Evolutionary conservation across 2,329 filamentous ascomycete genomes (phyloP).

Genomic region (Coleophoma eucalyptorum): DNA sequence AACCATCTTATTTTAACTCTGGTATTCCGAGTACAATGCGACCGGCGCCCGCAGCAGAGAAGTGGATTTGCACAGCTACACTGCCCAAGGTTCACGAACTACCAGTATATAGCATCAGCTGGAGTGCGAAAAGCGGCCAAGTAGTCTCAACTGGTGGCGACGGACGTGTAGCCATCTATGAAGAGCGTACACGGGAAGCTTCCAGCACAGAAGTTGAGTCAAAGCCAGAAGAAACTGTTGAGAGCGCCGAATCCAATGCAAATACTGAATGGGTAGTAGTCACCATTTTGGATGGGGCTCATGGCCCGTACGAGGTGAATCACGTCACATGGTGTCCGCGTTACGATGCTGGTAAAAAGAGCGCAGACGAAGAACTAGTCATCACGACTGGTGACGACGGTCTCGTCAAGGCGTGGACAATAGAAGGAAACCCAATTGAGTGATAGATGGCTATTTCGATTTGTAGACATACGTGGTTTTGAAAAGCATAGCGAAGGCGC

Average conservation of each 20-base stretch:
- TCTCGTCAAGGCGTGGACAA: constrained; percentile 76
- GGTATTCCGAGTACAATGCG: constrained; percentile 90
- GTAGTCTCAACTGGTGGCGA: constrained; percentile 90
- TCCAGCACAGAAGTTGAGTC: constrained; percentile 21
- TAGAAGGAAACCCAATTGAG: constrained; percentile 28
- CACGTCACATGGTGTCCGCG: constrained; percentile 84
- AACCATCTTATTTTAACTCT: constrained; percentile 31
- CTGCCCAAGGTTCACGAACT: constrained; percentile 74
- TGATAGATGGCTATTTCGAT: too few relatives aligned
- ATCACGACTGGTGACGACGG: constrained; percentile 93
- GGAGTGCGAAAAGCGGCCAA: constrained; percentile 74
- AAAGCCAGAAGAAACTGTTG: not conserved
- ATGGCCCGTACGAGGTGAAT: constrained; percentile 93
- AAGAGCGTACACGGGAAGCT: constrained; percentile 43
- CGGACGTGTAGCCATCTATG: constrained; percentile 75
- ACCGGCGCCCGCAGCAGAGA: constrained; percentile 66
- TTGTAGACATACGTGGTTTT: too few relatives aligned
- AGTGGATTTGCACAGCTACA: constrained; percentile 75
- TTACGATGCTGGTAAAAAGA: constrained; percentile 59
- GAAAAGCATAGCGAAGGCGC: too few relatives aligned
- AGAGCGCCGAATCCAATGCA: not conserved
- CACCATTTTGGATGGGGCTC: constrained; percentile 66
- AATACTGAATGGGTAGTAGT: constrained; percentile 67
- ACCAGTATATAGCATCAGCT: constrained; percentile 79
- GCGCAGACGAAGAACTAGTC: constrained; percentile 75